These are phyloP conservation scores for Diaporthe ilicicola DNA, from an alignment of 2,329 filamentous ascomycete species.

Conservation along the genomic window DNA sequence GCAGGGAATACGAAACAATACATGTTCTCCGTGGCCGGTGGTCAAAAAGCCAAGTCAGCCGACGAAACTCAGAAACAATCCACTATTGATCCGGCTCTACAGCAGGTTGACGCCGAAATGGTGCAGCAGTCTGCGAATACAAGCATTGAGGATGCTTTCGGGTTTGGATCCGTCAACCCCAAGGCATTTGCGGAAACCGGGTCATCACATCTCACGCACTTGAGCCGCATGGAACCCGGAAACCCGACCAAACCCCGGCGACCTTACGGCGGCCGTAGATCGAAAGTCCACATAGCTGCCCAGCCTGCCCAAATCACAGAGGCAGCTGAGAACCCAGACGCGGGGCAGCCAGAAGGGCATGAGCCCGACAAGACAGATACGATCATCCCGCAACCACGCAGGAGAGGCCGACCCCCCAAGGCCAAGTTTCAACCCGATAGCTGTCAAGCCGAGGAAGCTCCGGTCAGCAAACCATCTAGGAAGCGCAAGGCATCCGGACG, in stretches of 20 bases:
- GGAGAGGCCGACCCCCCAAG: slow-evolving; percentile 11
- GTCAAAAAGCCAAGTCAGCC: neutral
- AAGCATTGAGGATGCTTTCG: neutral
- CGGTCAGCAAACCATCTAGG: neutral
- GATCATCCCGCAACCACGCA: neutral
- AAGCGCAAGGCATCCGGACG: slow-evolving; percentile 30
- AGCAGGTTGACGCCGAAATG: neutral
- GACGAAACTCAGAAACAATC: neutral
- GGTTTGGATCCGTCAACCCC: slow-evolving; percentile 21
- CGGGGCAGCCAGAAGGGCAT: neutral
- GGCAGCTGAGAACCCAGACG: neutral
- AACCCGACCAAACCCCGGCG: neutral
- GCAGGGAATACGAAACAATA: slow-evolving; percentile 52
- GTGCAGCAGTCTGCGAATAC: neutral
- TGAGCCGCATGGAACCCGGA: slow-evolving; percentile 15
- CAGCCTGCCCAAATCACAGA: neutral
- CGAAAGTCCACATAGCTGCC: neutral
- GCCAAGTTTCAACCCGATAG: neutral
- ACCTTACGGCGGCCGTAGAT: slow-evolving; percentile 10
- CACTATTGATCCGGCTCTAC: slow-evolving; percentile 29
- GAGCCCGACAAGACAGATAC: neutral
- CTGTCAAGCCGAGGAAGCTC: neutral
- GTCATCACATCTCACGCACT: slow-evolving; percentile 4
- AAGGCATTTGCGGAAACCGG: slow-evolving; percentile 9
- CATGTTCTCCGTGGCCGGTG: slow-evolving; percentile 44